phyloP scores from a whole-genome alignment of 805 yeast genomes.

The Monosporozyma unispora region DNA sequence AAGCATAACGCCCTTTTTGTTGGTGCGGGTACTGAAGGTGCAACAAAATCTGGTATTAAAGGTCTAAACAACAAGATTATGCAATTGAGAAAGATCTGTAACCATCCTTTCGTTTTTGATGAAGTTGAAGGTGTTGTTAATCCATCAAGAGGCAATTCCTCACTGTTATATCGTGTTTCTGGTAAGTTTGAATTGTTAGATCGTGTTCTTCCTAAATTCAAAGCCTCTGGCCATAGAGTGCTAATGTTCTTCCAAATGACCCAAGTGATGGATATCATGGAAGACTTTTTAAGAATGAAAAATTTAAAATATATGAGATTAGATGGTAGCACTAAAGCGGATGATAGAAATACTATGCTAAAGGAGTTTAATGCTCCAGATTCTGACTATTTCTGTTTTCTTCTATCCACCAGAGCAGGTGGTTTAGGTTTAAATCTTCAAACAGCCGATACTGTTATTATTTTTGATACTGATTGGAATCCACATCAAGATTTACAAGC shows the following conservation, averaged over 20 bases:
- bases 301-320: slow-evolving; percentile 77
- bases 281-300: slow-evolving; percentile 72
- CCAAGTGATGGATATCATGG: slow-evolving; percentile 97
- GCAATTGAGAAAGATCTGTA: slow-evolving; percentile 94
- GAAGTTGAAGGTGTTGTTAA: slow-evolving; percentile 81
- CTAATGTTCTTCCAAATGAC: slow-evolving; percentile 96
- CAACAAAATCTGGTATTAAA: slow-evolving; percentile 47
- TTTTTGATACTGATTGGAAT: slow-evolving; percentile 97
- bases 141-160: slow-evolving; percentile 64
- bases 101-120: slow-evolving; percentile 94
- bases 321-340: slow-evolving; percentile 93
- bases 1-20: slow-evolving; percentile 72
- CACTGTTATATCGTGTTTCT: slow-evolving; percentile 77
- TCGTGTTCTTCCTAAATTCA: slow-evolving; percentile 77
- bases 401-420: slow-evolving; percentile 94
- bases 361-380: slow-evolving; percentile 72
- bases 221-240: slow-evolving; percentile 80
- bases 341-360: slow-evolving; percentile 75
- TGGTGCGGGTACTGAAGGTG: slow-evolving; percentile 47
- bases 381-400: slow-evolving; percentile 82
- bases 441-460: slow-evolving; percentile 95
- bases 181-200: slow-evolving; percentile 92
- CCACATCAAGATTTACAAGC: slow-evolving; percentile 99
- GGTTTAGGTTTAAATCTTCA: slow-evolving; percentile 93
- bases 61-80: slow-evolving; percentile 89